Percentiles rank a stretch among this genome's conserved stretches.
These are phyloP conservation scores for Mimosa pudica DNA, from an alignment of 306 rosid species.

Conservation along the genomic window DNA sequence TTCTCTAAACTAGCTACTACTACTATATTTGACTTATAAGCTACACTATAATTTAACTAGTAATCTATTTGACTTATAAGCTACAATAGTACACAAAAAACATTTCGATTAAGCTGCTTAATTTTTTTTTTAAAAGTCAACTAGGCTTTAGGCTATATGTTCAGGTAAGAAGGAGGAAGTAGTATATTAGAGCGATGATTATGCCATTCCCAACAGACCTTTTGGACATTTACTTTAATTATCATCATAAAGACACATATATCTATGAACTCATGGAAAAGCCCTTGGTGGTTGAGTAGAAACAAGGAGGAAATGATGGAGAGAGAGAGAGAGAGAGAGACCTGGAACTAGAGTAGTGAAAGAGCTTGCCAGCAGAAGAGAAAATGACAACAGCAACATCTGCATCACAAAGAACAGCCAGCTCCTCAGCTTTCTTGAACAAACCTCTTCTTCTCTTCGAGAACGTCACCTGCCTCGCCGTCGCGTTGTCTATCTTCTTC, in stretches of 20 bases:
- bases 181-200: neutral
- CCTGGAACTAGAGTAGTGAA: conserved; percentile 81
- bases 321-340: conserved; percentile 39
- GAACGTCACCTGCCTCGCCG: conserved; percentile 95
- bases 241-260: neutral
- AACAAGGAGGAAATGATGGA: neutral
- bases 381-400: conserved; percentile 83
- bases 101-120: too few relatives aligned
- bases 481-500: conserved; percentile 85
- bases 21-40: too few relatives aligned
- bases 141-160: too few relatives aligned
- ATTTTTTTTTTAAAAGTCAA: too few relatives aligned
- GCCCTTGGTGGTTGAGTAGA: neutral
- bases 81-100: too few relatives aligned
- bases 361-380: conserved; percentile 86
- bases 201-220: neutral
- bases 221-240: neutral
- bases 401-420: conserved; percentile 87
- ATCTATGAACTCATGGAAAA: neutral
- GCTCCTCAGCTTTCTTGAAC: conserved; percentile 89
- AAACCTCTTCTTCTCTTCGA: conserved; percentile 89
- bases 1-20: too few relatives aligned
- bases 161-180: too few relatives aligned
- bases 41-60: too few relatives aligned
- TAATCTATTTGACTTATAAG: too few relatives aligned